Percentiles rank a stretch among this genome's conserved stretches.
Evolutionary conservation across 768 basidiomycete genomes (phyloP).

Genomic region (Rhodosporidiobolus odoratus): DNA sequence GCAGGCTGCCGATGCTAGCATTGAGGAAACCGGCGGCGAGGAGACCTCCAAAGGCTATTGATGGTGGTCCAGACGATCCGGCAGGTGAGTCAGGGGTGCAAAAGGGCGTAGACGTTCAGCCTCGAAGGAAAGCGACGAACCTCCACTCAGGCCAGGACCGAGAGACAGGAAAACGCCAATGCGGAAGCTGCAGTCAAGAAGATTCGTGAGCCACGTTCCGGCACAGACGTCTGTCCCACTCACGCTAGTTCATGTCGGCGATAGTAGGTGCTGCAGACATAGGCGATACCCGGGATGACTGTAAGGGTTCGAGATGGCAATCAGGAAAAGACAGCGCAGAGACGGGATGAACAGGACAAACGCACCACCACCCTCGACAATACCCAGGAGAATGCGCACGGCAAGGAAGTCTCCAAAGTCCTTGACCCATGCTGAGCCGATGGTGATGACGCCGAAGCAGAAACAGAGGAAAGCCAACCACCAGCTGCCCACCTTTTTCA

Average conservation of each 20-base stretch:
- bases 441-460: conserved; percentile 22
- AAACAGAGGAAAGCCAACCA: conserved; percentile 25
- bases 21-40: conserved; percentile 30
- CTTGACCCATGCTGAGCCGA: conserved; percentile 23
- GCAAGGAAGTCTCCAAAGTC: conserved; percentile 25
- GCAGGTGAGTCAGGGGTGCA: too few relatives aligned
- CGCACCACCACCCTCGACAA: conserved; percentile 29
- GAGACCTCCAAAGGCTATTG: conserved; percentile 2
- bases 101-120: neutral
- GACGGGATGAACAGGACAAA: neutral
- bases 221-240: neutral
- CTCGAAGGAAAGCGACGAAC: conserved; percentile 14
- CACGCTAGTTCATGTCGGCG: conserved; percentile 8
- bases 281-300: conserved; percentile 36
- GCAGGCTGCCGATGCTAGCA: neutral
- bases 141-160: conserved; percentile 30
- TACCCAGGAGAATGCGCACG: conserved; percentile 25
- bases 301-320: neutral
- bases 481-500: conserved; percentile 29
- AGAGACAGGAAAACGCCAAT: conserved; percentile 27
- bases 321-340: neutral
- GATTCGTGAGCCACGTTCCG: neutral
- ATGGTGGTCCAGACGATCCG: neutral
- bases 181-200: conserved; percentile 11
- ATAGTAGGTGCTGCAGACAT: conserved; percentile 25